Conservation (phyloP, 257 asterid species). For the Penstemon davidsonii region DNA sequence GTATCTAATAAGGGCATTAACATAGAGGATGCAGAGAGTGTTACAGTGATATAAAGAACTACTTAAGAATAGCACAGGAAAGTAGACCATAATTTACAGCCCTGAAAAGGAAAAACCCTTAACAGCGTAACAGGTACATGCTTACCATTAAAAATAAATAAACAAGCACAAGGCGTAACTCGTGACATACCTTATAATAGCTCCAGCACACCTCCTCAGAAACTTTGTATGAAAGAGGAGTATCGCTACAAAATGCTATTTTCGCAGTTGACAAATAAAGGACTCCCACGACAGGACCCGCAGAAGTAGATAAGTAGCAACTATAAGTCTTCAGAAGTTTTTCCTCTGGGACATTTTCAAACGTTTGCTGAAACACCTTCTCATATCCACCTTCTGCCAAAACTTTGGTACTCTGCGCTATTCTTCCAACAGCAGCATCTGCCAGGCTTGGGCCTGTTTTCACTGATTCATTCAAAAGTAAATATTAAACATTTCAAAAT, state of each 20-base stretch:
- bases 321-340: conserved; percentile 70
- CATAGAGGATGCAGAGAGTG: no score
- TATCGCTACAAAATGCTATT: conserved; percentile 89
- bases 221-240: conserved; percentile 75
- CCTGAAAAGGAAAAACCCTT: neutral
- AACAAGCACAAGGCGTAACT: neutral
- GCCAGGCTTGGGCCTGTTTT: conserved; percentile 87
- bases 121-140: neutral
- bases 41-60: no score
- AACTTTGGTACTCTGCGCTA: conserved; percentile 83
- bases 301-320: conserved; percentile 92
- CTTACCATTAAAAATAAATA: conserved; percentile 8
- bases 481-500: neutral
- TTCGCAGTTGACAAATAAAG: conserved; percentile 76
- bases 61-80: neutral
- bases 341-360: conserved; percentile 75
- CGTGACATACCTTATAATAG: conserved; percentile 76
- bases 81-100: neutral
- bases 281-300: conserved; percentile 89
- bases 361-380: conserved; percentile 77
- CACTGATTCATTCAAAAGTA: conserved; percentile 46
- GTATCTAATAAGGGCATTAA: no score
- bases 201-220: conserved; percentile 69
- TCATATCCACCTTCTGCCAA: conserved; percentile 97
- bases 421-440: conserved; percentile 92